These are phyloP conservation scores for Rosa rugosa DNA, from an alignment of 306 rosid genomes.

Conservation along the genomic window DNA sequence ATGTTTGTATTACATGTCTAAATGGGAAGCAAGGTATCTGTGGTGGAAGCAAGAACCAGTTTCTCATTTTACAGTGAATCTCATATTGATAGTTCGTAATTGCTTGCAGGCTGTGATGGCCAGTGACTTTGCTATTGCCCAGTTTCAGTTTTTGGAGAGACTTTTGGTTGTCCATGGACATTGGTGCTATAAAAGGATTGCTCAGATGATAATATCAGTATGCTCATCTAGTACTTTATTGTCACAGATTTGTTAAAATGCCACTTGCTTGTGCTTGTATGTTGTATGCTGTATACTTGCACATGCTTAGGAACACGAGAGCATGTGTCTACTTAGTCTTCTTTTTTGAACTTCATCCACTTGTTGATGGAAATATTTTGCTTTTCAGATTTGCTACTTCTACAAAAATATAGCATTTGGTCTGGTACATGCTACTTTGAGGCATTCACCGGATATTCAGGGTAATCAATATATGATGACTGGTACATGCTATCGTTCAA, in stretches of 20 bases:
- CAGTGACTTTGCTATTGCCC: conserved; percentile 92
- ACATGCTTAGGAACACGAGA: conserved; percentile 12
- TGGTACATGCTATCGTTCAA: conserved; percentile 95
- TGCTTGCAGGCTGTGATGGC: conserved; percentile 98
- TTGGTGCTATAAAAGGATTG: conserved; percentile 99
- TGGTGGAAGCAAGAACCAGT: conserved; percentile 19
- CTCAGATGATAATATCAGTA: conserved; percentile 78
- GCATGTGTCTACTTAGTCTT: not conserved
- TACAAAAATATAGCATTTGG: conserved; percentile 98
- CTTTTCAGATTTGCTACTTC: conserved; percentile 94
- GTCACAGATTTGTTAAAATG: conserved; percentile 3
- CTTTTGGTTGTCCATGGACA: conserved; percentile 99
- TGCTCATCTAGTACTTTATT: conserved; percentile 12
- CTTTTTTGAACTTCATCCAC: not conserved
- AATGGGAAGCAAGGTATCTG: not conserved
- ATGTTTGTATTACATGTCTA: not conserved
- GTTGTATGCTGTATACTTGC: conserved; percentile 13
- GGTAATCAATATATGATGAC: conserved; percentile 93
- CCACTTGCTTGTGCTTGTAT: conserved; percentile 7
- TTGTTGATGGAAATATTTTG: conserved; percentile 16
- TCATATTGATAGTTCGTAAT: conserved; percentile 31
- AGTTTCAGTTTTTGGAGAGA: conserved; percentile 87
- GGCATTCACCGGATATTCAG: conserved; percentile 88
- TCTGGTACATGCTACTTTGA: conserved; percentile 89
- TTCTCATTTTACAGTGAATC: conserved; percentile 20